A percentile compares a stretch with the other conserved stretches of the same genome.
Evolutionary conservation across 768 basidiomycete species (phyloP).

Genomic region (Albatrellus ellisii): DNA sequence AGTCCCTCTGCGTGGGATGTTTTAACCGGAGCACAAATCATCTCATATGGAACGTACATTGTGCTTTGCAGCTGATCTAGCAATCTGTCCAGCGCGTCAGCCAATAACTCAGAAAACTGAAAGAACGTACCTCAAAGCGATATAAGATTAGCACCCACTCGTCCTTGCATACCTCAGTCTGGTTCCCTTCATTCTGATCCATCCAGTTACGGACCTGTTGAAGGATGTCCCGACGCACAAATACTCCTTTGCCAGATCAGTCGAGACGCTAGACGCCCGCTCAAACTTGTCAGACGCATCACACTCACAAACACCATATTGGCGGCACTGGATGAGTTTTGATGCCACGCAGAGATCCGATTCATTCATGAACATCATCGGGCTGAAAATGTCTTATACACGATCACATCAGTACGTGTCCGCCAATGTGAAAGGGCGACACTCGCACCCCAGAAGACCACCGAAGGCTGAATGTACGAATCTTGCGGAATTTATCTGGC

Average conservation of each 20-base stretch:
- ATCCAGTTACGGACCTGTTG: conserved; percentile 16
- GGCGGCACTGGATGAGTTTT: conserved; percentile 19
- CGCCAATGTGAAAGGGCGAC: background rate
- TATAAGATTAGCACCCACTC: conserved; percentile 22
- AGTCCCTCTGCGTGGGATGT: conserved; percentile 17
- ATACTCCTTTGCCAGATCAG: conserved; percentile 17
- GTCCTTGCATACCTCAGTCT: conserved; percentile 1
- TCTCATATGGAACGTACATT: conserved; percentile 9
- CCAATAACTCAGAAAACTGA: background rate
- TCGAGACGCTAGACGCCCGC: conserved; percentile 10
- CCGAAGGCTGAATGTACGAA: conserved; percentile 1
- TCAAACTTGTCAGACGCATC: conserved; percentile 20
- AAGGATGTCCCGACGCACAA: conserved; percentile 19
- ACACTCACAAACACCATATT: conserved; percentile 17
- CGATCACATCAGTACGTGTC: background rate
- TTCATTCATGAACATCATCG: conserved; percentile 20
- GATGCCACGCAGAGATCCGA: conserved; percentile 22
- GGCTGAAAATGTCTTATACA: conserved; percentile 14
- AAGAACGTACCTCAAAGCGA: conserved; percentile 20
- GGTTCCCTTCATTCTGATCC: background rate
- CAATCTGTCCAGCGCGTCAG: conserved; percentile 13
- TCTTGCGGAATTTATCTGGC: background rate
- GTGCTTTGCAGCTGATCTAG: conserved; percentile 18
- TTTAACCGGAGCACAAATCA: background rate
- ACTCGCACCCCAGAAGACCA: background rate